phyloP scores from a whole-genome alignment of 768 basidiomycete species.

The Lactarius akahatsu region DNA sequence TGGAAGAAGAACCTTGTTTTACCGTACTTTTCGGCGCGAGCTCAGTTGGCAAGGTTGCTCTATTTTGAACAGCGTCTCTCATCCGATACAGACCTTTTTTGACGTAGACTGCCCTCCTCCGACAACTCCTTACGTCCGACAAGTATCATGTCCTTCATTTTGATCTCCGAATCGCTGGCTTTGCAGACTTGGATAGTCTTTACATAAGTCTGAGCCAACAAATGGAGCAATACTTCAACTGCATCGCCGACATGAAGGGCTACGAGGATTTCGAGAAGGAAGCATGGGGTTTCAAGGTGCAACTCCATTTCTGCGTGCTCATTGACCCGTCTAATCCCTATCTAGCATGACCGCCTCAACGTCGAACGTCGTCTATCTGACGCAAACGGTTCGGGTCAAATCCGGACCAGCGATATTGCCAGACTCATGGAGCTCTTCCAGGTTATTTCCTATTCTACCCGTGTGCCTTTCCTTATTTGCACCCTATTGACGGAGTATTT shows the following conservation, averaged over 20 bases:
- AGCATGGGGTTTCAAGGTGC: conserved; percentile 76
- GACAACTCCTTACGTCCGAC: conserved; percentile 69
- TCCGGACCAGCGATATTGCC: conserved; percentile 78
- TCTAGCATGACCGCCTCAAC: conserved; percentile 71
- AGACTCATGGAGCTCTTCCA: conserved; percentile 85
- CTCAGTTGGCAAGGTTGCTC: conserved; percentile 70
- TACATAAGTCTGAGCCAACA: conserved; percentile 76
- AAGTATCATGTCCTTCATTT: conserved; percentile 80
- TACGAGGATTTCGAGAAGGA: conserved; percentile 74
- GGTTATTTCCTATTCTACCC: conserved; percentile 36
- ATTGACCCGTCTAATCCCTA: conserved; percentile 17
- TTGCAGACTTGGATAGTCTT: conserved; percentile 75
- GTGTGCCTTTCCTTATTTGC: background rate
- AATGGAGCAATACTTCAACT: conserved; percentile 79
- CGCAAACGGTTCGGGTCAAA: conserved; percentile 42
- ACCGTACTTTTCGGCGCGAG: conserved; percentile 80
- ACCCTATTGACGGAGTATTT: conserved; percentile 20
- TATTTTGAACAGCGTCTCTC: background rate
- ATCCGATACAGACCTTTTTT: conserved; percentile 5
- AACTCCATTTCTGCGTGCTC: conserved; percentile 9
- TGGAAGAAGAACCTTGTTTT: conserved; percentile 74
- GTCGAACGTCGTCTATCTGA: conserved; percentile 64
- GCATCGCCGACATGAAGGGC: conserved; percentile 56
- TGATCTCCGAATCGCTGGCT: conserved; percentile 80
- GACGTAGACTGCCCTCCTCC: conserved; percentile 67